These are phyloP conservation scores for Fagopyrum esculentum DNA, from an alignment of 148 eudicot genomes.

Conservation along the genomic window DNA sequence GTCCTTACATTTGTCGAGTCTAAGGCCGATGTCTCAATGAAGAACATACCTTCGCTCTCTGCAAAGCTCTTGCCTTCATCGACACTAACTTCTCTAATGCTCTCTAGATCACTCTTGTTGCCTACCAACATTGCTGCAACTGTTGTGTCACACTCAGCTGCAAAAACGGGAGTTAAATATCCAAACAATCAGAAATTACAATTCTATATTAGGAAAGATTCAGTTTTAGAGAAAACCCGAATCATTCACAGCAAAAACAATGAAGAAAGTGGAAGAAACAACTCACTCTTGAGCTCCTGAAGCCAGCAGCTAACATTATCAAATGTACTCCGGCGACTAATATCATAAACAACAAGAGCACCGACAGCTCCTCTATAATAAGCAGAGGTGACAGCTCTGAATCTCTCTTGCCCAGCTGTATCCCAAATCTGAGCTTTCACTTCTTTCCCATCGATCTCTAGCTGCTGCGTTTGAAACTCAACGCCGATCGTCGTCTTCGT, in stretches of 20 bases:
- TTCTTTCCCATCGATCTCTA: constrained; percentile 9
- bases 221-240: background rate
- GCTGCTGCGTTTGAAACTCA: constrained; percentile 1
- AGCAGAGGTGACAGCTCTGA: constrained; percentile 10
- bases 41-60: background rate
- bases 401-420: constrained; percentile 9
- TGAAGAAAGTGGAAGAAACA: background rate
- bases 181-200: background rate
- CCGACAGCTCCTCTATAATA: constrained; percentile 10
- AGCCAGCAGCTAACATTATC: constrained; percentile 2
- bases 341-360: constrained; percentile 8
- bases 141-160: constrained; percentile 15
- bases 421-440: constrained; percentile 12
- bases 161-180: background rate
- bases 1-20: constrained; percentile 13
- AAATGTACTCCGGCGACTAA: constrained; percentile 14
- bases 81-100: constrained; percentile 3
- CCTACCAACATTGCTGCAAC: constrained; percentile 13
- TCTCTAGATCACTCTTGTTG: constrained; percentile 11
- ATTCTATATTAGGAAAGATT: background rate
- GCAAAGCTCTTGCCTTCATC: constrained; percentile 8
- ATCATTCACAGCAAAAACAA: background rate
- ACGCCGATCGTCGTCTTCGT: constrained; percentile 13
- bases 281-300: background rate
- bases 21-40: constrained; percentile 13